Evolutionary conservation across 805 yeast species (phyloP).

Genomic region (Saturnispora besseyi): DNA sequence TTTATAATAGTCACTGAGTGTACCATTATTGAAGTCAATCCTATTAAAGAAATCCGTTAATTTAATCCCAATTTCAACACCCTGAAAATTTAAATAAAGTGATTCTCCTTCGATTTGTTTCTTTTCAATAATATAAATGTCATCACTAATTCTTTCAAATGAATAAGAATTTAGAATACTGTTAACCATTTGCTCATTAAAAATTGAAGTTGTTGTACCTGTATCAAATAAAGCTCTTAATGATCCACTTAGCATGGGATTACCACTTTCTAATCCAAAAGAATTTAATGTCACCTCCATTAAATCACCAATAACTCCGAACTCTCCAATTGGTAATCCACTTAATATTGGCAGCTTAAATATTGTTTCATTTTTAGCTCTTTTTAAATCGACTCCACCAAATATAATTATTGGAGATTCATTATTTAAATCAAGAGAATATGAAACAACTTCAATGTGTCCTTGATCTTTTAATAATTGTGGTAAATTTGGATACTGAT

Average conservation of each 20-base stretch:
- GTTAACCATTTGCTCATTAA: neutral
- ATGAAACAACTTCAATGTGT: neutral
- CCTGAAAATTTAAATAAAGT: constrained; percentile 4
- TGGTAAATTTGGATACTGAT: constrained; percentile 3
- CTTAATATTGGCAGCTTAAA: neutral
- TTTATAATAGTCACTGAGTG: neutral
- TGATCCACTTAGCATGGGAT: neutral
- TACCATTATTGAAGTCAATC: constrained; percentile 1
- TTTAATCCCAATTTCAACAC: constrained; percentile 1
- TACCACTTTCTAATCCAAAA: neutral
- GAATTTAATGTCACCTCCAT: constrained; percentile 1
- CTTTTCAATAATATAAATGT: neutral
- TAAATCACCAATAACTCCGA: neutral
- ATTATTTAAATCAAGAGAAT: neutral
- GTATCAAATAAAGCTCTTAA: constrained; percentile 4
- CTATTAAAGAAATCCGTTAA: neutral
- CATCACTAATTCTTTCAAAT: neutral
- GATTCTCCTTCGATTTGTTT: neutral
- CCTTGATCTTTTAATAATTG: neutral
- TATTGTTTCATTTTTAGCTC: neutral
- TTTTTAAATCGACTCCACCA: constrained; percentile 5
- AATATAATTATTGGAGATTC: neutral
- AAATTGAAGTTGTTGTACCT: constrained; percentile 1
- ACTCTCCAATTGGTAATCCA: neutral
- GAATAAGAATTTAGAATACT: neutral